These are phyloP conservation scores for Moesziomyces globuligerus DNA, from an alignment of 1,284 basidiomycete species.

Conservation along the genomic window DNA sequence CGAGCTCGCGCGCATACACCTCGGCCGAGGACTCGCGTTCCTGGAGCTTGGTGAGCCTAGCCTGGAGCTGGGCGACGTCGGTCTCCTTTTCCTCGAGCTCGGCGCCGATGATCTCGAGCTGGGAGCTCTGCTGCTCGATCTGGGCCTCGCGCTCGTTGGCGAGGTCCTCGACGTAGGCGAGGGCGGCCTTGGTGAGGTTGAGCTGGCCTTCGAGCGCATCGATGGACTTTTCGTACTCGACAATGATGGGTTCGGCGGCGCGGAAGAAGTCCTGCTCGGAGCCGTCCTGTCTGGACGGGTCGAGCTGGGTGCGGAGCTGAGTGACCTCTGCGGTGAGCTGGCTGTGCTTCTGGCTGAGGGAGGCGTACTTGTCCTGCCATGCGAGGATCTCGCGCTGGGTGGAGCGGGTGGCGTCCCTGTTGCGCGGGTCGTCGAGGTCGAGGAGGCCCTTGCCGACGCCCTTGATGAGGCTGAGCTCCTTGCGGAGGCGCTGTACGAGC, in stretches of 20 bases:
- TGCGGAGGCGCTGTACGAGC: conserved; percentile 73
- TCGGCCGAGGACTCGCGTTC: conserved; percentile 92
- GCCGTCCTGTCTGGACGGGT: conserved; percentile 51
- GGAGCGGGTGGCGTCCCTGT: conserved; percentile 30
- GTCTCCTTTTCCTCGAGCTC: conserved; percentile 82
- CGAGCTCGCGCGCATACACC: conserved; percentile 90
- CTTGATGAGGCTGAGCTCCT: conserved; percentile 82
- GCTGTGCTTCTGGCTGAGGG: conserved; percentile 82
- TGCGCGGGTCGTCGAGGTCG: conserved; percentile 34
- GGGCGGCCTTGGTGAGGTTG: conserved; percentile 84
- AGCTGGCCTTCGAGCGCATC: conserved; percentile 93
- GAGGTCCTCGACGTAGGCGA: conserved; percentile 88
- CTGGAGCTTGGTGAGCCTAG: conserved; percentile 80
- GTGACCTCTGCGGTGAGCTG: conserved; percentile 88
- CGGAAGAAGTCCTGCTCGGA: conserved; percentile 86
- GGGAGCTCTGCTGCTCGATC: conserved; percentile 72
- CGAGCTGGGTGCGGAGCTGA: conserved; percentile 57
- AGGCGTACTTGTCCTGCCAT: conserved; percentile 83
- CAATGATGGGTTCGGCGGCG: conserved; percentile 94
- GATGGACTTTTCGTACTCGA: conserved; percentile 96
- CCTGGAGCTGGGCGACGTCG: conserved; percentile 80
- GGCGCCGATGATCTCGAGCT: conserved; percentile 71
- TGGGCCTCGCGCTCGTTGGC: conserved; percentile 89
- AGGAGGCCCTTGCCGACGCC: conserved; percentile 70
- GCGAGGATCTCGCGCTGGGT: conserved; percentile 75